phyloP scores from a whole-genome alignment of 2,329 filamentous ascomycete genomes.

The Microascus cirrosus region DNA sequence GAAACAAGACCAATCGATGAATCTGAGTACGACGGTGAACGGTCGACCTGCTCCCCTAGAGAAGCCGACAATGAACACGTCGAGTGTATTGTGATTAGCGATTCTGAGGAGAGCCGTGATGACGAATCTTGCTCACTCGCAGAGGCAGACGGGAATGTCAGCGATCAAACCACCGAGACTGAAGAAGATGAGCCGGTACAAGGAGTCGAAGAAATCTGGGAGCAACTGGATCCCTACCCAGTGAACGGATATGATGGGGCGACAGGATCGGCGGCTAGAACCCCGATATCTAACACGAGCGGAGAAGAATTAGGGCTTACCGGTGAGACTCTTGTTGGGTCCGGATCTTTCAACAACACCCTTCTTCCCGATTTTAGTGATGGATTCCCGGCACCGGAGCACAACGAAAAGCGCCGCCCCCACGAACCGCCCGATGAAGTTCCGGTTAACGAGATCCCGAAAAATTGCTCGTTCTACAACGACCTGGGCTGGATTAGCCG shows the following conservation, averaged over 20 bases:
- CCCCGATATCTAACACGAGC: not conserved
- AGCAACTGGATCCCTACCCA: not conserved
- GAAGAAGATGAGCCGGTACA: not conserved
- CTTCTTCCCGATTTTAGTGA: not conserved
- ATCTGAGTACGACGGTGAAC: not conserved
- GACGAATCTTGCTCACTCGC: not conserved
- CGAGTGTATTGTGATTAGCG: not conserved
- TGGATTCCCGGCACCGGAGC: not conserved
- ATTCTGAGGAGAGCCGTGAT: not conserved
- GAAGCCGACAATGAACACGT: not conserved
- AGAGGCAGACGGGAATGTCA: not conserved
- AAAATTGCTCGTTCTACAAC: not conserved
- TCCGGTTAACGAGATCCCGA: not conserved
- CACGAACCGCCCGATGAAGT: not conserved
- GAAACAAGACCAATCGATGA: not conserved
- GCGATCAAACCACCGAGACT: not conserved
- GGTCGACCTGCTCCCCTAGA: not conserved
- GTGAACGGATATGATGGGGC: not conserved
- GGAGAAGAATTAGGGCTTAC: not conserved
- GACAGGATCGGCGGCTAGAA: not conserved
- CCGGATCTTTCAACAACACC: not conserved
- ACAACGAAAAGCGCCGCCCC: not conserved
- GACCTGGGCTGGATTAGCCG: not conserved
- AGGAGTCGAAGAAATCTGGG: not conserved
- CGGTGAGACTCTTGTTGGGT: not conserved